These are phyloP conservation scores for Alternaria brassicicola DNA, from an alignment of 2,329 filamentous ascomycete species.

Conservation along the genomic window DNA sequence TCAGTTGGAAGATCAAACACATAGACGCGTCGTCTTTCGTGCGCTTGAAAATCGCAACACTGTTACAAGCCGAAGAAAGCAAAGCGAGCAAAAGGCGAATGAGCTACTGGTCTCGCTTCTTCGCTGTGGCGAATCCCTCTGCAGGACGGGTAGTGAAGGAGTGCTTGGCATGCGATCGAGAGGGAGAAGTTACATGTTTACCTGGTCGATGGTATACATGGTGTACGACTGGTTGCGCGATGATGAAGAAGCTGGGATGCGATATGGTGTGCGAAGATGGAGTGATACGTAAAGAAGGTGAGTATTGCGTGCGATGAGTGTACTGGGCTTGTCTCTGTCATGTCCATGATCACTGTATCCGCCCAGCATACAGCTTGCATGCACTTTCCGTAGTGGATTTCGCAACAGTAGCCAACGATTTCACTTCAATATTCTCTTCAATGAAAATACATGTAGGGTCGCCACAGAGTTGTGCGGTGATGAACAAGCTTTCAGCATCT, in stretches of 20 bases:
- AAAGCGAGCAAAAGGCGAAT: background rate
- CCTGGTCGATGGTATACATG: background rate
- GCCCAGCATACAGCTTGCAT: background rate
- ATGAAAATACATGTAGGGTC: background rate
- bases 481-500: constrained; percentile 1
- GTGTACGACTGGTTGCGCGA: background rate
- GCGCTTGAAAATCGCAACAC: background rate
- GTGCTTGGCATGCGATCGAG: background rate
- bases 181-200: constrained; percentile 3
- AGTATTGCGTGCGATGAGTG: background rate
- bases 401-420: background rate
- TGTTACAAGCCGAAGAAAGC: background rate
- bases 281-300: background rate
- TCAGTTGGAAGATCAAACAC: background rate
- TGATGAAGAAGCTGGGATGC: background rate
- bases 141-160: background rate
- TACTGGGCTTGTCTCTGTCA: background rate
- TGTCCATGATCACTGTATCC: background rate
- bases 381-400: background rate
- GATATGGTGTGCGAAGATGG: constrained; percentile 1
- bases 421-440: background rate
- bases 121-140: background rate
- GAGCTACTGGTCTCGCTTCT: background rate
- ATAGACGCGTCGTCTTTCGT: background rate
- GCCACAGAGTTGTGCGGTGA: background rate